Conservation (phyloP, 495 filamentous ascomycete genomes). For the Venustampulla echinocandica region DNA sequence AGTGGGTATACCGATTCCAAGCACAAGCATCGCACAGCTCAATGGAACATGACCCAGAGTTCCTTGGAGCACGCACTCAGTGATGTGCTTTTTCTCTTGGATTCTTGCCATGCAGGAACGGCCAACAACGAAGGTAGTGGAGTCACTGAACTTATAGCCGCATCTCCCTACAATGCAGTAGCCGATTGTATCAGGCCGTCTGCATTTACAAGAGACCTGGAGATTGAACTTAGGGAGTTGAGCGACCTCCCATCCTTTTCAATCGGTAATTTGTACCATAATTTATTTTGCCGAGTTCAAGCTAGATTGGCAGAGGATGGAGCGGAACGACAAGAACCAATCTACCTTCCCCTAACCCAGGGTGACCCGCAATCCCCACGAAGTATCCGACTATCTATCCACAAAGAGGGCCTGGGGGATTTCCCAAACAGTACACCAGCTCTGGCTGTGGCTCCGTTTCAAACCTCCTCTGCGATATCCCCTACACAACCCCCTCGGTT, state of each 20-base stretch:
- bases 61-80: constrained; percentile 7
- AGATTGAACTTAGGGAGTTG: constrained; percentile 7
- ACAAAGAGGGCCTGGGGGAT: neutral
- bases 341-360: constrained; percentile 8
- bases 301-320: constrained; percentile 1
- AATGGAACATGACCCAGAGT: constrained; percentile 9
- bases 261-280: constrained; percentile 12
- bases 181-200: neutral
- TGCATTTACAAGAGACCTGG: constrained; percentile 6
- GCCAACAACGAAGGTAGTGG: constrained; percentile 29
- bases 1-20: neutral
- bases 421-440: neutral
- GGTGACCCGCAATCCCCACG: neutral
- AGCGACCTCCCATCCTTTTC: constrained; percentile 10
- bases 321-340: neutral
- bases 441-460: neutral
- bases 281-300: constrained; percentile 8
- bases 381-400: constrained; percentile 9
- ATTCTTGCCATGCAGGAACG: neutral
- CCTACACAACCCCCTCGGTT: constrained; percentile 4
- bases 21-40: neutral
- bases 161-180: constrained; percentile 10
- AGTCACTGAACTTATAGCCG: constrained; percentile 25
- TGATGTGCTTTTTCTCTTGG: constrained; percentile 11
- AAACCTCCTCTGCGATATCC: neutral